Evolutionary conservation across 306 rosid species (phyloP).

Genomic region (Dalbergia oliveri): DNA sequence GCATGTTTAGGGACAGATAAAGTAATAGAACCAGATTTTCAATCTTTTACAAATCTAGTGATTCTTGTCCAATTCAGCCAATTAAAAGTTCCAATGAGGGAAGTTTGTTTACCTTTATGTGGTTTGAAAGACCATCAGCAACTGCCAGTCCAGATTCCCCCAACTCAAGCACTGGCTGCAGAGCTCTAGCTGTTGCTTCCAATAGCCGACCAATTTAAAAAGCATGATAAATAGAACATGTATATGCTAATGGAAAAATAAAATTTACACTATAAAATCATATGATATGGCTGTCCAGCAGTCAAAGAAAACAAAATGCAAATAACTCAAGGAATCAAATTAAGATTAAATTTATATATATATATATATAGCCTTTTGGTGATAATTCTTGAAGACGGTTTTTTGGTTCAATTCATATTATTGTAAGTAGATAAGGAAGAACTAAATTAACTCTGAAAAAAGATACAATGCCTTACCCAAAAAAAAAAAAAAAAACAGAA

Average conservation of each 20-base stretch:
- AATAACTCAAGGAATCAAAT: no score
- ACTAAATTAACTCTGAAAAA: no score
- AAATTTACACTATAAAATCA: not conserved
- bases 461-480: no score
- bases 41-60: not conserved
- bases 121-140: slow-evolving; percentile 83
- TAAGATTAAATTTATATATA: no score
- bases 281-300: no score
- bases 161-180: slow-evolving; percentile 74
- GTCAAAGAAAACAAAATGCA: no score
- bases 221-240: not conserved
- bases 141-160: slow-evolving; percentile 81
- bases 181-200: slow-evolving; percentile 85
- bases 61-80: not conserved
- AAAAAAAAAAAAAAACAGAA: no score
- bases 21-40: slow-evolving; percentile 7
- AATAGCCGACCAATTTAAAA: slow-evolving; percentile 59
- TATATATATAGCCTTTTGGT: no score
- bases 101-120: slow-evolving; percentile 64
- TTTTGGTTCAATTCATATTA: no score
- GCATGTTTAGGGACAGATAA: no score
- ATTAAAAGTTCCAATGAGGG: not conserved
- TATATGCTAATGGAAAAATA: not conserved
- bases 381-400: no score
- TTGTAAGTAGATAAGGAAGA: no score